phyloP scores from a whole-genome alignment of 108 stramenopile species.

The Pseudonitzschia delicatissima region DNA sequence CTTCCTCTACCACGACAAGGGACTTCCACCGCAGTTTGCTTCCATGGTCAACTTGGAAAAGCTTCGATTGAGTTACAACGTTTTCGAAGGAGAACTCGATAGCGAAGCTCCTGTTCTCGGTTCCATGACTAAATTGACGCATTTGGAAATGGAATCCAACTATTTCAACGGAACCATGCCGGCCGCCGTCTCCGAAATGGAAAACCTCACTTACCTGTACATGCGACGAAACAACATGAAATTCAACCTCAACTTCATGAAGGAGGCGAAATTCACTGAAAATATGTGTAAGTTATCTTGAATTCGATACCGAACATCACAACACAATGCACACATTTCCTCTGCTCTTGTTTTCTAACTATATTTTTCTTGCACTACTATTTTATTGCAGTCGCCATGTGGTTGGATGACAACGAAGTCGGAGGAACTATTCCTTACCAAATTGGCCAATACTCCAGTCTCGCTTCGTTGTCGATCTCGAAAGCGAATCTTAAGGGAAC shows the following conservation, averaged over 20 bases:
- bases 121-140: constrained; percentile 32
- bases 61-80: constrained; percentile 43
- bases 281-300: constrained; percentile 41
- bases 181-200: constrained; percentile 24
- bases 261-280: constrained; percentile 14
- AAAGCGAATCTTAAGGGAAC: constrained; percentile 36
- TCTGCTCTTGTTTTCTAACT: neutral
- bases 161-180: constrained; percentile 46
- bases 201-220: constrained; percentile 45
- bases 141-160: constrained; percentile 57
- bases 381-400: constrained; percentile 36
- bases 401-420: constrained; percentile 49
- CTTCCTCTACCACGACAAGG: constrained; percentile 34
- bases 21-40: constrained; percentile 33
- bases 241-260: constrained; percentile 38
- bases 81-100: constrained; percentile 40
- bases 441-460: constrained; percentile 30
- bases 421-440: constrained; percentile 46
- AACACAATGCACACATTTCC: neutral
- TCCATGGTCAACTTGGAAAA: constrained; percentile 30
- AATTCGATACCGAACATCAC: neutral
- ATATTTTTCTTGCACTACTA: constrained; percentile 8
- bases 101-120: constrained; percentile 16
- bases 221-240: constrained; percentile 44
- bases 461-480: constrained; percentile 46